A percentile compares a stretch with the other conserved stretches of the same genome.
Evolutionary conservation across 148 eudicot species (phyloP).

Genomic region (Rhododendron kiyosumense): DNA sequence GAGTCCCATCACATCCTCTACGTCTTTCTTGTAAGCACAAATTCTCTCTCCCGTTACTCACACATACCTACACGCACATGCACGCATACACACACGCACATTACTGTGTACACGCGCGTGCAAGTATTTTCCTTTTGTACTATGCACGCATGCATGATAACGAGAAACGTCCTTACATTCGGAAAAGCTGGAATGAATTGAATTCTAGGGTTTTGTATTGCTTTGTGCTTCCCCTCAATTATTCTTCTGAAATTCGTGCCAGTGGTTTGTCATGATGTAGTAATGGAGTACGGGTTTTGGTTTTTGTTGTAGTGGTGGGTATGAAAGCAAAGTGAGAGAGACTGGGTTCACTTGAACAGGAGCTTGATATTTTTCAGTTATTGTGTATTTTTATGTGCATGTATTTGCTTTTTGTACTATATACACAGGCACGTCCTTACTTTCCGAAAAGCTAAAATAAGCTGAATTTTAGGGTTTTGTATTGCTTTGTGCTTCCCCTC

Average conservation of each 20-base stretch:
- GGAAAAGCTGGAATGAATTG: not conserved
- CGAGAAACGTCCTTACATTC: not conserved
- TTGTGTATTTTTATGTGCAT: not conserved
- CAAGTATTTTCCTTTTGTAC: no score
- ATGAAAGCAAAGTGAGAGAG: no score
- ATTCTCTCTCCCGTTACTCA: not conserved
- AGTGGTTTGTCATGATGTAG: not conserved
- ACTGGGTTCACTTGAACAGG: not conserved
- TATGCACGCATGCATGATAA: not conserved
- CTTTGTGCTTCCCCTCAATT: not conserved
- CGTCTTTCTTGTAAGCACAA: constrained; percentile 2
- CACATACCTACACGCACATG: not conserved
- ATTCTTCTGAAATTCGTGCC: not conserved
- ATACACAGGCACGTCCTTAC: not conserved
- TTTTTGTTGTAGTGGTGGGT: not conserved
- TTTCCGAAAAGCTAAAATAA: not conserved
- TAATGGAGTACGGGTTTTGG: not conserved
- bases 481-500: not conserved
- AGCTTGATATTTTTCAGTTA: not conserved
- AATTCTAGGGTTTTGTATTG: constrained; percentile 6
- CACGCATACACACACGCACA: not conserved
- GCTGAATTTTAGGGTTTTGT: not conserved
- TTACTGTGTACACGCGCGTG: not conserved
- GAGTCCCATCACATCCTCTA: not conserved
- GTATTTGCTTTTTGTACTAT: not conserved